Evolutionary conservation across 2,329 filamentous ascomycete species (phyloP), one percentile per base, ranked within the genome.

Genomic region (Fusarium dimerum): DNA sequence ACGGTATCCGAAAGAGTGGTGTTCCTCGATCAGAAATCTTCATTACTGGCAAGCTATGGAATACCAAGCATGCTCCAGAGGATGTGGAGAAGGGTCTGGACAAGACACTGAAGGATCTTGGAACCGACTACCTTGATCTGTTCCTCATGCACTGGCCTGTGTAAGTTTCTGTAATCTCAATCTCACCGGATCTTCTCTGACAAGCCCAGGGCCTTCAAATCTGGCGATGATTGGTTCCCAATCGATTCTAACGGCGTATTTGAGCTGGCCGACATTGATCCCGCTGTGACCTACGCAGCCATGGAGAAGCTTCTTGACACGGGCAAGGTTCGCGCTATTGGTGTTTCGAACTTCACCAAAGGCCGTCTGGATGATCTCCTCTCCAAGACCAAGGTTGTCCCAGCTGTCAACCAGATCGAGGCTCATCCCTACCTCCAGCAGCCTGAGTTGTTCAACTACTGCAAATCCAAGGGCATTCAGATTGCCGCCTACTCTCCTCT

Each of bases 381-480:
- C 17, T 50, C 65, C 45, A 79, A 81, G 61, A 79, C 80, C n/a
- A 78, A 72, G 39, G 75, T 84, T 11, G 71, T 75, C 2, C 86
- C 86, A 1, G 82, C 82, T 2, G 79, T 81, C 60, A 88, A 89
- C 71, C 86, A 89, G 71, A 83, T 89, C 57, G 86, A 89, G 67
- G 83, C 83, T 47, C 85, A 89, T 67, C 84, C 86, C 2, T 87
- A 86, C 62, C 76, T 89, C 11, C 86, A 87, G 66, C 86, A 83
- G 65, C 72, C 73, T 2, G 74, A 80, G 16, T 71, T 89, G 29
- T 68, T 86, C 11, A 72, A 78, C 13, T 84, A 79, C 69, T 84
- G 79, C 71, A 70, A 79, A 48, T 68, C 76, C 57, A 80, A 86
- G 67, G 75, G 75, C 54, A 87, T 88, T 56, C 73, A 82, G 54